Conservation (phyloP, 2,329 filamentous ascomycete species). For the Aureobasidium uvarum region DNA sequence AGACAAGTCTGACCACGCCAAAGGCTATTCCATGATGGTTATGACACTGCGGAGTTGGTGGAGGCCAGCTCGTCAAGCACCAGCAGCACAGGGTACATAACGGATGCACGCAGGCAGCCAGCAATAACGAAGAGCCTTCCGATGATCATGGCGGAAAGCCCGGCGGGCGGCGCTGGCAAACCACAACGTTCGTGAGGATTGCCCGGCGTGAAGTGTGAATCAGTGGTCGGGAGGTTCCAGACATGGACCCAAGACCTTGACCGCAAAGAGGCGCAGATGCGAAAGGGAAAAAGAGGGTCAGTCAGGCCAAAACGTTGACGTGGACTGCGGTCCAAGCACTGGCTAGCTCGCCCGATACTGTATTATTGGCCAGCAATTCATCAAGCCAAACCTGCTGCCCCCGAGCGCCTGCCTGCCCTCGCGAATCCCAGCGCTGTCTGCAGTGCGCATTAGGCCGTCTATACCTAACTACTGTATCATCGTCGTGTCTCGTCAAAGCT, state of each 20-base stretch:
- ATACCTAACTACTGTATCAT: constrained; percentile 24
- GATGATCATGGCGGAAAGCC: constrained; percentile 27
- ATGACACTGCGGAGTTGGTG: constrained; percentile 27
- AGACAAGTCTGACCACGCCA: constrained; percentile 21
- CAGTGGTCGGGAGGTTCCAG: constrained; percentile 28
- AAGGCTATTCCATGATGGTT: constrained; percentile 25
- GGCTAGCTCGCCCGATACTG: constrained; percentile 19
- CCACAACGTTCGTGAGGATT: constrained; percentile 28
- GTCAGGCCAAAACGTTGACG: constrained; percentile 28
- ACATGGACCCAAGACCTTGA: constrained; percentile 28
- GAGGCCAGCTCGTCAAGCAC: constrained; percentile 26
- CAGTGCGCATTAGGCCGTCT: constrained; percentile 26
- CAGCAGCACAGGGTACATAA: constrained; percentile 27
- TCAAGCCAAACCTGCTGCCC: constrained; percentile 7
- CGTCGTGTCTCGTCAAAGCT: constrained; percentile 13
- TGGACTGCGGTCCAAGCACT: constrained; percentile 24
- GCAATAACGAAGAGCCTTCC: constrained; percentile 26
- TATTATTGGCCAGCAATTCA: constrained; percentile 15
- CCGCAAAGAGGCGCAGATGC: constrained; percentile 28
- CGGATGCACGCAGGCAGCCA: constrained; percentile 27
- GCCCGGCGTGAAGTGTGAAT: constrained; percentile 28
- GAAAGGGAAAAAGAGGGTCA: constrained; percentile 28
- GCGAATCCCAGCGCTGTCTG: constrained; percentile 9
- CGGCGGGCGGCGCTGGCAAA: constrained; percentile 29
- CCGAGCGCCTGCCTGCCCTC: constrained; percentile 1